phyloP scores from a whole-genome alignment of 176 grass and related monocot genomes.

The Tuctoria greenei region DNA sequence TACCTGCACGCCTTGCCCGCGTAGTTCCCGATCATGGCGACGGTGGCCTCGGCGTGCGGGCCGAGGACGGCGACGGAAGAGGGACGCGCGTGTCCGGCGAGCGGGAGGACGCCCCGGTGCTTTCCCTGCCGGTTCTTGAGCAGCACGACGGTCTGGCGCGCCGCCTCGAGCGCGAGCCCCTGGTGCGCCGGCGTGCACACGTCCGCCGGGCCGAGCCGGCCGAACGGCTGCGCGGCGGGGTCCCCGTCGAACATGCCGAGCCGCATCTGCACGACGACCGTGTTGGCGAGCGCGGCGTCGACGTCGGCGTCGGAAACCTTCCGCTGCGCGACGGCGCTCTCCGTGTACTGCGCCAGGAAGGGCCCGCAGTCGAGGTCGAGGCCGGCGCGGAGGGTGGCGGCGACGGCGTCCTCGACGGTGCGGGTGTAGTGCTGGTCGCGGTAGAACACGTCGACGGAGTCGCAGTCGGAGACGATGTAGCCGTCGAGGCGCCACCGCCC shows the following conservation, averaged over 20 bases:
- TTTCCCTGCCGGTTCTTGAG: conserved; percentile 54
- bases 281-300: conserved; percentile 60
- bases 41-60: conserved; percentile 69
- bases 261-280: conserved; percentile 72
- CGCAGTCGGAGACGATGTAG: conserved; percentile 90
- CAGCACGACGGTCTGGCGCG: conserved; percentile 60
- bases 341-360: conserved; percentile 61
- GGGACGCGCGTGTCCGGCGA: background rate
- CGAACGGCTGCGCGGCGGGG: conserved; percentile 46
- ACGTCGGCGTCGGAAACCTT: conserved; percentile 58
- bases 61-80: conserved; percentile 65
- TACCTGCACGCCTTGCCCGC: conserved; percentile 64
- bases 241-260: conserved; percentile 87
- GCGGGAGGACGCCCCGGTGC: conserved; percentile 29
- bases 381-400: conserved; percentile 65
- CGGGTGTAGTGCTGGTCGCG: conserved; percentile 57
- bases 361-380: conserved; percentile 82
- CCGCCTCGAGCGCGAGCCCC: conserved; percentile 66
- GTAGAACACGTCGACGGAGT: conserved; percentile 84
- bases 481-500: conserved; percentile 53
- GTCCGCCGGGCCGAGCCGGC: conserved; percentile 48
- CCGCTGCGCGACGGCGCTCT: conserved; percentile 26
- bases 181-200: conserved; percentile 62
- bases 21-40: conserved; percentile 91
- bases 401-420: conserved; percentile 70